Base-by-base conservation (phyloP, 177 flowering plant species). In the Telopea speciosissima region DNA sequence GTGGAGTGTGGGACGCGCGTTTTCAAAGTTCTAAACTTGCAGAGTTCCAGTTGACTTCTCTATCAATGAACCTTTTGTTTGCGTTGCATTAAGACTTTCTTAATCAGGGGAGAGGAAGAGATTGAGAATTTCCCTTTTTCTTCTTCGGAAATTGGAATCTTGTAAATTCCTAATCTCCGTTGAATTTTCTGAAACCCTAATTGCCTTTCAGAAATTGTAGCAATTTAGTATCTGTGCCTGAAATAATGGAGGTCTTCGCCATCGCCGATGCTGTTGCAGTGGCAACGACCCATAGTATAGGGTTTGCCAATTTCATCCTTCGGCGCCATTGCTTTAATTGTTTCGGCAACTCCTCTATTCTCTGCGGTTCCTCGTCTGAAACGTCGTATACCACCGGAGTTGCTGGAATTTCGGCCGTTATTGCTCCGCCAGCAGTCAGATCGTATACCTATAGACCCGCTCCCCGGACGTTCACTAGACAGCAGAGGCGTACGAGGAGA, bases 391-490 rank as follows among this genome's bases (percentile, higher is more conserved):
- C 72, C 60, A 24, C 65, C 56, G 74, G 78, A 65, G 19, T 31
- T 52, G 31, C 31, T 4, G 31, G 31, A 28, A 76, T 85, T 54
- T 83, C 86, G 56, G 78, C 87, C 65, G 80, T 89, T 26, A 54
- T 84, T 1, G 90, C 92, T 21, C 85, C 87, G 36, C 93, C 93
- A 10, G 76, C 85, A 0, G 85, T 84, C 24, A 82, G 75, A 63
- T 69, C 81, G 3, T 70, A 62, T 36, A 19, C 73, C 3, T 40
- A 36, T 56, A 74, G 73, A 62, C 71, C 79, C 9, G 66, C 74
- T 1, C 80, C 84, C 1, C 83, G 87, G n/a, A 77, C 78, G 6
- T 77, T 82, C 25, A 19, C 72, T 10, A 78, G 83, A 54, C 81
- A 68, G n/a, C 76, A 70, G 77, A 81, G 84, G 11, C 88, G 90